These are phyloP conservation scores for Sisymbrium altissimum DNA, from an alignment of 345 rosid genomes.

Conservation along the genomic window DNA sequence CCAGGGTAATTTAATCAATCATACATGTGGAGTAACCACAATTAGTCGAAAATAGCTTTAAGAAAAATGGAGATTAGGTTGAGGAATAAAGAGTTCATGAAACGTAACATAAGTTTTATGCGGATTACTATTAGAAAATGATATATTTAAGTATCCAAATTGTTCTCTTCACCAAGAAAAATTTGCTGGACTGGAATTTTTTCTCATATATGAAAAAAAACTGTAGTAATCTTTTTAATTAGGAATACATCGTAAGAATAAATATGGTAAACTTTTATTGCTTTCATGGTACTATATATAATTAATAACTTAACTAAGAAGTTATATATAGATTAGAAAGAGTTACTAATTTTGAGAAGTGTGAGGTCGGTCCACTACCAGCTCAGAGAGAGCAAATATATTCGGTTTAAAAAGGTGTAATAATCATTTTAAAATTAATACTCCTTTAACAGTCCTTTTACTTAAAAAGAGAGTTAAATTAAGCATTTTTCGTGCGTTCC, in stretches of 20 bases:
- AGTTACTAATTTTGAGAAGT: not conserved
- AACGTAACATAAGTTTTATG: not conserved
- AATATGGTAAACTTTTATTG: not conserved
- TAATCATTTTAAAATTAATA: not conserved
- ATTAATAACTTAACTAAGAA: conserved; percentile 3
- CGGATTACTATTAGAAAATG: not conserved
- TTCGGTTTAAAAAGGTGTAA: not conserved
- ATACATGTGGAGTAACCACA: not conserved
- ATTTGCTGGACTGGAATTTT: not conserved
- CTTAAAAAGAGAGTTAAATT: not conserved
- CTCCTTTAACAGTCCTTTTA: no score
- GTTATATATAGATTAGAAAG: not conserved
- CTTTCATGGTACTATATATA: not conserved
- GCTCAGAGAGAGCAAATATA: not conserved
- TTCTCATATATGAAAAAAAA: not conserved
- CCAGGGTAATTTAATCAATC: not conserved
- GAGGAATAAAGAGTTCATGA: not conserved
- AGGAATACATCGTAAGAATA: not conserved
- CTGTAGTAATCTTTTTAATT: not conserved
- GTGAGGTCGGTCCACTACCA: conserved; percentile 10
- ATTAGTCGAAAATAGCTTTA: not conserved
- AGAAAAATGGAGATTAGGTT: not conserved
- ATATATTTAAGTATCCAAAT: not conserved
- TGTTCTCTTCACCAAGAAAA: not conserved
- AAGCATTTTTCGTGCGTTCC: not conserved